A percentile compares a stretch with the other conserved stretches of the same genome.
Conservation (phyloP, 495 filamentous ascomycete species). For the Neurospora sp. region DNA sequence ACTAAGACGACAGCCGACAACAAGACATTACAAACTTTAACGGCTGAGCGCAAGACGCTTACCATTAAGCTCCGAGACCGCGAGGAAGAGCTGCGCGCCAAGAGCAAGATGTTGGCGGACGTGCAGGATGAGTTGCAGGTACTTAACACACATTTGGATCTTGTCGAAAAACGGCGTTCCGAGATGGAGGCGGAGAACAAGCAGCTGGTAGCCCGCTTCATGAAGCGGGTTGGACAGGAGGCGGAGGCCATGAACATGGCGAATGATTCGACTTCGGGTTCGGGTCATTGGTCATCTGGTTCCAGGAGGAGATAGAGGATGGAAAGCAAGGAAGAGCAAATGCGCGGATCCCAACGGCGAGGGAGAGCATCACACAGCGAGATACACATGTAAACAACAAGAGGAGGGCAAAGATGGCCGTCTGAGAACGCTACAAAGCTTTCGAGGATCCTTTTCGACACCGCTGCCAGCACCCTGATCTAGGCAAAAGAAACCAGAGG, state of each 20-base stretch:
- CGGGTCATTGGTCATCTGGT: not conserved
- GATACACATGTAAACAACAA: not conserved
- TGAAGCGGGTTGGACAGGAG: conserved; percentile 75
- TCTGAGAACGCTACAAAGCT: not conserved
- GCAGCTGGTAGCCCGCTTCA: conserved; percentile 82
- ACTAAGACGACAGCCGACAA: conserved; percentile 44
- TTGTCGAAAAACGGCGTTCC: conserved; percentile 61
- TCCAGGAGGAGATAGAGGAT: not conserved
- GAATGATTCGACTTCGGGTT: conserved; percentile 21
- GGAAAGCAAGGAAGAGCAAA: not conserved
- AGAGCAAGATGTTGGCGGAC: conserved; percentile 72
- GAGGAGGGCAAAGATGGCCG: not conserved
- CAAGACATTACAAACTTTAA: conserved; percentile 50
- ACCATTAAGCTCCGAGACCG: conserved; percentile 59
- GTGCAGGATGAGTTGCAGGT: conserved; percentile 87
- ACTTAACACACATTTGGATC: conserved; percentile 76
- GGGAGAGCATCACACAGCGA: not conserved
- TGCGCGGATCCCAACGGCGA: not conserved
- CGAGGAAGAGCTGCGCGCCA: conserved; percentile 75
- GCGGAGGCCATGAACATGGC: conserved; percentile 77
- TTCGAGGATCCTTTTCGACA: not conserved
- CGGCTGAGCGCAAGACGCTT: conserved; percentile 51
- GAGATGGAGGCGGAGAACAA: conserved; percentile 74
- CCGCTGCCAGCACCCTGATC: not conserved
- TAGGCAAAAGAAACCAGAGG: not conserved